Base-by-base conservation (phyloP, 1,284 basidiomycete species). In the Cronartium ribicola region DNA sequence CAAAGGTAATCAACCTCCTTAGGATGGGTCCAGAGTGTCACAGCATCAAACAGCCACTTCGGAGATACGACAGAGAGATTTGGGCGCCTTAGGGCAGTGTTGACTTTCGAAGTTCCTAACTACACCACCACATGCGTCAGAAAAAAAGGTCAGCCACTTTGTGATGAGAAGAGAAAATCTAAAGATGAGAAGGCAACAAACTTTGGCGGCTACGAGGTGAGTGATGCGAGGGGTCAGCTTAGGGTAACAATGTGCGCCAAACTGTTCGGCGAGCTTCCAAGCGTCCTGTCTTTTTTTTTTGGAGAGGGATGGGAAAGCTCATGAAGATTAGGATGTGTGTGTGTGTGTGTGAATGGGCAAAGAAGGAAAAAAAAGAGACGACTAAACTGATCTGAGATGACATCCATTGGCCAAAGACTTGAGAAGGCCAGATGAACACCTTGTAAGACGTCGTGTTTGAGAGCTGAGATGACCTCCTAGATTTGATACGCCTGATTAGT, bases 51-150 rank as follows among this genome's bases (percentile, higher is more conserved):
- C 79, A 97, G 89, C 94, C 94, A 98, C 8, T 86, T 84, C 3
- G 91, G 83, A 87, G 89, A 90, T 6, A 98, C 93, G 75, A 96
- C 87, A 78, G 90, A 87, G 78, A 92, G 86, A 7, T 88, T 86
- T 22, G 87, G 86, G 77, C 86, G 85, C 48, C 87, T 73, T 22
- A 73, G 85, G 0, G 94, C 93, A 59, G 85, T 83, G 78, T 92
- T 88, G 0, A 95, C 92, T 82, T 98, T 98, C 76, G 89, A 88
- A 0, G 95, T 98, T 44, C 92, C 91, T 76, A 86, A 85, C 89
- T 92, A 78, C 5, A 39, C 39, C 64, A 43, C 11, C 13, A 61
- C 29, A 20, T 51, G 14, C 43, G 36, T 55, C 46, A 73, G 55
- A 72, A 63, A 71, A 67, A 43, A 68, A 60, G 22, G 69, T 66